Base-by-base conservation (phyloP, 1,284 basidiomycete species). In the Boletus sp. region DNA sequence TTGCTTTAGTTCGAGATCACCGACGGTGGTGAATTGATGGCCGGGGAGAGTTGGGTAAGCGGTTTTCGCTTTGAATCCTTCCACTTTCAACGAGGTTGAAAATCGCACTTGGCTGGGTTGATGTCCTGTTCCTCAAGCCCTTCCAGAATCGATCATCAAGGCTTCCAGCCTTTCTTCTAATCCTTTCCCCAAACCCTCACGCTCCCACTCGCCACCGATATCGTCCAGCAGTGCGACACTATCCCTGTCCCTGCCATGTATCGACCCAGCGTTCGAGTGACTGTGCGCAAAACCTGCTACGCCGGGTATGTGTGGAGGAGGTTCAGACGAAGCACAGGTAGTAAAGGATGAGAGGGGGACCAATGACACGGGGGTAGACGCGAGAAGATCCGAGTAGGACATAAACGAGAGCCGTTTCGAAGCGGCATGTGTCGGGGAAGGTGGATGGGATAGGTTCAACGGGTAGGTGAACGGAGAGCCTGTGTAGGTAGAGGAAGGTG, bases 331-430 rank as follows among this genome's bases (percentile, higher is more conserved):
- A 0, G 76, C 75, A 1, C 77, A 73, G 0, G 76, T 79, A 0
- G 88, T 90, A 46, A 92, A 77, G 3, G 81, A 80, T 0, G 81
- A 80, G 3, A 94, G 76, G 1, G 88, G 78, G 25, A 83, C 75
- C 9, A 82, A 81, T 3, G 84, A 76, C 0, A 82, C 73, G 0
- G 91, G 91, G 0, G 87, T 82, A 0, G 84, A 87, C 0, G 84
- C 73, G 33, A 93, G 78, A 5, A 93, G 76, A 64, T 94, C 91
- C 33, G 83, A 80, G 66, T 92, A 92, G 2, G 88, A 87, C 66
- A 93, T 78, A 73, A 92, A 93, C 0, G 87, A 90, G 25, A 94
- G 76, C 1, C 86, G 81, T 58, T 91, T 82, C 34, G 73, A 72
- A 41, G 72, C 69, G 3, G 59, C 64, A 41, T 70, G 66, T 9